Evolutionary conservation across 768 basidiomycete genomes (phyloP).

Genomic region (Pholiota conissans): DNA sequence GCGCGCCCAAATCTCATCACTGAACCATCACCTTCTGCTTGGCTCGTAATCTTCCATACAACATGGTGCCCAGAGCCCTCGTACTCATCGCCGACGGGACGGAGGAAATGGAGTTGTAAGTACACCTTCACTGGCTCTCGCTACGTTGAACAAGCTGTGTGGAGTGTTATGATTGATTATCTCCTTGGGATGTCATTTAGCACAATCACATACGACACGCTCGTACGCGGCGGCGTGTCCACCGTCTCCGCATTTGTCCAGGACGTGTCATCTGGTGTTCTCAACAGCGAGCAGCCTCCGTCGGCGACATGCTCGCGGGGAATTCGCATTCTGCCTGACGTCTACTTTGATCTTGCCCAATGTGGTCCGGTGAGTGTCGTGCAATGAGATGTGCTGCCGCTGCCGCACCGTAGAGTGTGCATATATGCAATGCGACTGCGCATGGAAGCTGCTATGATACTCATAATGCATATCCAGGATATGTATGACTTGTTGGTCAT

Average conservation of each 20-base stretch:
- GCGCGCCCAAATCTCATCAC: too few relatives aligned
- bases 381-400: background rate
- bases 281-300: slow-evolving; percentile 35
- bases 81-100: slow-evolving; percentile 81
- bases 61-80: slow-evolving; percentile 47
- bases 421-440: background rate
- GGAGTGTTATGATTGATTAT: background rate
- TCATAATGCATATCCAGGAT: slow-evolving; percentile 40
- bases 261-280: slow-evolving; percentile 28
- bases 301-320: slow-evolving; percentile 70
- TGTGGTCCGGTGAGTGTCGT: slow-evolving; percentile 46
- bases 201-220: slow-evolving; percentile 79
- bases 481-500: slow-evolving; percentile 69
- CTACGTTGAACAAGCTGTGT: too few relatives aligned
- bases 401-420: background rate
- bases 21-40: background rate
- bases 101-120: slow-evolving; percentile 89
- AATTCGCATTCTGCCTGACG: slow-evolving; percentile 70
- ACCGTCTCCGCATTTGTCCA: slow-evolving; percentile 66
- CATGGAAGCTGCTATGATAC: background rate
- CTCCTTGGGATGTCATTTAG: slow-evolving; percentile 33
- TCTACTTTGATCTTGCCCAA: slow-evolving; percentile 42
- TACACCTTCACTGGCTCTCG: background rate
- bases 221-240: slow-evolving; percentile 71
- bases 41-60: background rate